Evolutionary conservation across 2,329 filamentous ascomycete genomes (phyloP), one percentile per base, ranked within the genome.

Genomic region (Grosmannia serpens): DNA sequence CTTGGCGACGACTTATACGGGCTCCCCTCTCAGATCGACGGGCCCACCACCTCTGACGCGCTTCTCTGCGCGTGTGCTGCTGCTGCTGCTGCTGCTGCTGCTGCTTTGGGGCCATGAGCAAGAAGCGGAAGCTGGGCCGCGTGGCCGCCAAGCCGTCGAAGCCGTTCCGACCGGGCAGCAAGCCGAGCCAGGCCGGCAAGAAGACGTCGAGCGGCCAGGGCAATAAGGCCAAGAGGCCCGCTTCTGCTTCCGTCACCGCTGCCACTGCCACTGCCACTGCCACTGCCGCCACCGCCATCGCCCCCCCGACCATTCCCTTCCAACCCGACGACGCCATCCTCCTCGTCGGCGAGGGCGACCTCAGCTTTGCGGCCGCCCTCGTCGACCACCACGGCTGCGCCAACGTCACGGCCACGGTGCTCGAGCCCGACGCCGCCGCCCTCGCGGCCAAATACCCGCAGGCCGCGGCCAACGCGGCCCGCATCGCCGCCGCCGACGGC

Each of bases 291-390:
- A 41, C 22, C 31, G 49, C 62, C 52, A 35, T 57, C 47, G 20
- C 55, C 41, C 60, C 59, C 63, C 83, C 77, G 27, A 80, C 75
- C 4, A 84, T 91, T 26, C 88, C 88, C 20, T 91, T 92, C 70
- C 70, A 77, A 27, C 73, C 80, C 46, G 83, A 80, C 41, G 83
- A 80, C 65, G 74, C 79, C 65, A 89, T 92, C 62, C 82, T 94
- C 8, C 80, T 92, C 3, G 73, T 92, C 56, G 89, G 89, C 66
- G 89, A 94, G 68, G 89, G 84, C 63, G 89, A 95, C 71, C 82
- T 94, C 67, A 90, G 86, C 69, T 92, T 91, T 69, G 81, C 88
- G 15, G 79, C 80, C 31, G 85, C 83, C 2, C 77, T 92, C 2
- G 76, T 86, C 56, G 71, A 77, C 57, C 77, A 86, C 66, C 86